These are phyloP conservation scores for Saturnispora ahearnii DNA, from an alignment of 805 yeast species.

Conservation along the genomic window DNA sequence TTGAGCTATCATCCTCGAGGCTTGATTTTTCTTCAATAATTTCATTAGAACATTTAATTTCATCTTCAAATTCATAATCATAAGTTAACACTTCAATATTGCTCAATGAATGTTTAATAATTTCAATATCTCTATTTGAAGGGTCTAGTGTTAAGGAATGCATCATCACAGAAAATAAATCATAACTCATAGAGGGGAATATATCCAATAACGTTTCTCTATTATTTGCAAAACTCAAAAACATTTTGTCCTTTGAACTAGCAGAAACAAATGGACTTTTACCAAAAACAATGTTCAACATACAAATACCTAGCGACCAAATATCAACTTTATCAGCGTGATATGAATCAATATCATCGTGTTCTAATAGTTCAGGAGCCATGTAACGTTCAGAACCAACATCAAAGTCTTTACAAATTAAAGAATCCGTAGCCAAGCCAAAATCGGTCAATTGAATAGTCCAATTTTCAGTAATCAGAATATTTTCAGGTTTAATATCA, in stretches of 20 bases:
- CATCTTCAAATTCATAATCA: conserved; percentile 57
- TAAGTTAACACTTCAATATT: conserved; percentile 64
- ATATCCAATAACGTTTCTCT: conserved; percentile 88
- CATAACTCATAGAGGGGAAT: conserved; percentile 81
- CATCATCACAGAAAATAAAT: conserved; percentile 76
- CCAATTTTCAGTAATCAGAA: conserved; percentile 47
- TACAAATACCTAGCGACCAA: conserved; percentile 83
- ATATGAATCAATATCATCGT: conserved; percentile 43
- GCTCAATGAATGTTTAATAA: conserved; percentile 51
- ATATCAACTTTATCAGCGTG: conserved; percentile 77
- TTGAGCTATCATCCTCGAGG: background rate
- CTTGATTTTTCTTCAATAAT: conserved; percentile 12
- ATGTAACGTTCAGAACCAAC: conserved; percentile 86
- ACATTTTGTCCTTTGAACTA: conserved; percentile 64
- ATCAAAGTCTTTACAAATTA: conserved; percentile 61
- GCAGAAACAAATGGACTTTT: conserved; percentile 83
- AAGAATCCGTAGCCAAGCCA: conserved; percentile 47
- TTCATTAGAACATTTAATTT: conserved; percentile 11
- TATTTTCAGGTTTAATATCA: conserved; percentile 51
- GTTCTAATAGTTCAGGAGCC: conserved; percentile 88
- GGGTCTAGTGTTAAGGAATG: conserved; percentile 80
- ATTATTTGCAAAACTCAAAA: conserved; percentile 75
- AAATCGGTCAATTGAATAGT: conserved; percentile 49
- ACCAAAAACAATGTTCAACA: conserved; percentile 78
- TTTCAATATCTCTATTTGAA: conserved; percentile 58